These are phyloP conservation scores for Plasmodium cynomolgi DNA, from an alignment of 169 alveolate species.

Conservation along the genomic window DNA sequence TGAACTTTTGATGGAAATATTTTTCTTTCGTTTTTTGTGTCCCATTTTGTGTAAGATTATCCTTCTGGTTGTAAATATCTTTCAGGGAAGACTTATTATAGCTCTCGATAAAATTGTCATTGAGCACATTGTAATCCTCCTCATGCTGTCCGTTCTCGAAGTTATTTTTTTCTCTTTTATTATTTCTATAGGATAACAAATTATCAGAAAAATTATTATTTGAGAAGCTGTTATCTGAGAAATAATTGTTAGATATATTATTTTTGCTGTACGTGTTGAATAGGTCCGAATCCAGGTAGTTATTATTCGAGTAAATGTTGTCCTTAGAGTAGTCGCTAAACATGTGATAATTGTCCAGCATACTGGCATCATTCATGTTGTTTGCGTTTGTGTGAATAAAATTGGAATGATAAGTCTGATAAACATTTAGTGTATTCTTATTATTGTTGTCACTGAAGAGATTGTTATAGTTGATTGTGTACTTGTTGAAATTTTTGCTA, in stretches of 20 bases:
- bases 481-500: conserved; percentile 69
- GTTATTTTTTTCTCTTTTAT: conserved; percentile 20
- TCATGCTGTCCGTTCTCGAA: neutral
- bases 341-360: conserved; percentile 48
- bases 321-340: conserved; percentile 45
- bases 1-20: conserved; percentile 65
- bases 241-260: conserved; percentile 28
- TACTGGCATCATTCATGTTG: conserved; percentile 13
- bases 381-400: conserved; percentile 24
- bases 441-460: conserved; percentile 50
- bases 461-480: conserved; percentile 63
- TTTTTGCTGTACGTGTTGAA: conserved; percentile 44
- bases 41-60: conserved; percentile 16
- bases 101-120: conserved; percentile 47
- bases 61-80: conserved; percentile 42
- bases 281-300: conserved; percentile 21
- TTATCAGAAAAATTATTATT: conserved; percentile 49
- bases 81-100: conserved; percentile 40
- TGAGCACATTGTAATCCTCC: conserved; percentile 13
- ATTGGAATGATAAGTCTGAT: conserved; percentile 47
- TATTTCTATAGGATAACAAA: conserved; percentile 35
- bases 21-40: conserved; percentile 33
- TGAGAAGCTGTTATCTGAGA: conserved; percentile 46
- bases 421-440: conserved; percentile 24
- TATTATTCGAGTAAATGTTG: conserved; percentile 23